Conservation (phyloP, 495 filamentous ascomycete species). For the Penicillium salamii region DNA sequence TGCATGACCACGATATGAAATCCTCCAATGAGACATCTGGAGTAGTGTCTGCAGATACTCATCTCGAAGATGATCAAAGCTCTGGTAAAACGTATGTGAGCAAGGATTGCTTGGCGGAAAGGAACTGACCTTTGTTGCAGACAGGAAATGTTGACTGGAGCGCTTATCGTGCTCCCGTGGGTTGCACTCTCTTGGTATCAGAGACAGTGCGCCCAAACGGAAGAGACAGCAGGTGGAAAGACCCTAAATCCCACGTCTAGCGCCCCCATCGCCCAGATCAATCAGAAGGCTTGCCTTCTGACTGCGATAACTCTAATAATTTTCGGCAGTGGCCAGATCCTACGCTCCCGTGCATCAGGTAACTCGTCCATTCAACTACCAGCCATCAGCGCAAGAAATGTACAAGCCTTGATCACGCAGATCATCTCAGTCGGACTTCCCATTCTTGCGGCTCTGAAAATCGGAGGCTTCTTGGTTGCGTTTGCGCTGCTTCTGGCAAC, state of each 20-base stretch:
- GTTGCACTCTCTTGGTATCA: slow-evolving; percentile 42
- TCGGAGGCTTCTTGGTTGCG: slow-evolving; percentile 54
- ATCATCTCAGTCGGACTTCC: slow-evolving; percentile 46
- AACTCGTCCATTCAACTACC: slow-evolving; percentile 15
- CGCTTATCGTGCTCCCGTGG: slow-evolving; percentile 39
- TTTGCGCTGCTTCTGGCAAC: slow-evolving; percentile 47
- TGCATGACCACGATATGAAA: slow-evolving; percentile 9
- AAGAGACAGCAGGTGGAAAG: not conserved
- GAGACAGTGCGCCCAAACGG: slow-evolving; percentile 21
- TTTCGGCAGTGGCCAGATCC: slow-evolving; percentile 25
- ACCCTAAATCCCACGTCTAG: not conserved
- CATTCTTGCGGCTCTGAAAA: slow-evolving; percentile 53
- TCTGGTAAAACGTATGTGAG: slow-evolving; percentile 15
- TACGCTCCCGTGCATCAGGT: slow-evolving; percentile 10
- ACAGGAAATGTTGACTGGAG: slow-evolving; percentile 29
- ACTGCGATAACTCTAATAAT: slow-evolving; percentile 28
- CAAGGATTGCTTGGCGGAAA: not conserved
- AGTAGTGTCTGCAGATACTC: not conserved
- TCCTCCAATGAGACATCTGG: not conserved
- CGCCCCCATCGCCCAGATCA: slow-evolving; percentile 10
- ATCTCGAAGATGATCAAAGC: not conserved
- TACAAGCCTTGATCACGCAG: slow-evolving; percentile 20
- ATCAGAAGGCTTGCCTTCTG: slow-evolving; percentile 16
- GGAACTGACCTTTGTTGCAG: slow-evolving; percentile 23
- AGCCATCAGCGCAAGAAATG: slow-evolving; percentile 13